Percentiles rank a stretch among this genome's conserved stretches.
phyloP scores from a whole-genome alignment of 2,329 filamentous ascomycete genomes.

The Phaeosphaeriaceae sp. region DNA sequence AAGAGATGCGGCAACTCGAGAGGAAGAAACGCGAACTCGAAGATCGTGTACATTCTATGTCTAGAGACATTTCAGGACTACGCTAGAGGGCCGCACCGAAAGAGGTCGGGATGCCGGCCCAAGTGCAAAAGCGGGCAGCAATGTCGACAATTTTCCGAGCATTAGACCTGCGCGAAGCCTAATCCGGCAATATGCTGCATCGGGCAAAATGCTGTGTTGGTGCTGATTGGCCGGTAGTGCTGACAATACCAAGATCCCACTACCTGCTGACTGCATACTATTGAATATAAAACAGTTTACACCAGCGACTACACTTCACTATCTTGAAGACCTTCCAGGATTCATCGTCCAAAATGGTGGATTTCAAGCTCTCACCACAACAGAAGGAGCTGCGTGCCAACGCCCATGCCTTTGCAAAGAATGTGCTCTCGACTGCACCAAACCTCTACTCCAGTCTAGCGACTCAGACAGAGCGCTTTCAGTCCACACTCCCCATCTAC shows the following conservation, averaged over 20 bases:
- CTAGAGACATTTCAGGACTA: conserved; percentile 69
- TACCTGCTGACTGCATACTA: conserved; percentile 1
- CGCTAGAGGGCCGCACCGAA: conserved; percentile 29
- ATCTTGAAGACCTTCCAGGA: background rate
- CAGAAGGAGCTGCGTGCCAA: conserved; percentile 20
- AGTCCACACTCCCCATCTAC: conserved; percentile 57
- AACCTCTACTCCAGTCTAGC: conserved; percentile 18
- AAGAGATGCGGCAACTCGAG: conserved; percentile 70
- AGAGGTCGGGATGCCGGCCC: background rate
- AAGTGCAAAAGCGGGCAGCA: background rate
- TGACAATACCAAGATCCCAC: background rate
- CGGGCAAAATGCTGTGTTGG: background rate
- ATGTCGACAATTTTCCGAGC: background rate
- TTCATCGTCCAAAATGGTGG: conserved; percentile 13
- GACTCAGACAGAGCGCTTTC: conserved; percentile 52
- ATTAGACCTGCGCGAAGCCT: background rate
- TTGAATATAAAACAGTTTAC: background rate
- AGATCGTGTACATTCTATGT: conserved; percentile 71
- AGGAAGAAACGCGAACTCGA: conserved; percentile 68
- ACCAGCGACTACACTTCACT: background rate
- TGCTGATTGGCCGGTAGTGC: background rate
- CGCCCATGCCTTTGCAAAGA: conserved; percentile 19
- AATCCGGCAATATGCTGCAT: background rate
- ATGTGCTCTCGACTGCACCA: conserved; percentile 20
- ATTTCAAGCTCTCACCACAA: conserved; percentile 20